These are phyloP conservation scores for Nicotiana tomentosiformis DNA, from an alignment of 257 asterid genomes.

Conservation along the genomic window DNA sequence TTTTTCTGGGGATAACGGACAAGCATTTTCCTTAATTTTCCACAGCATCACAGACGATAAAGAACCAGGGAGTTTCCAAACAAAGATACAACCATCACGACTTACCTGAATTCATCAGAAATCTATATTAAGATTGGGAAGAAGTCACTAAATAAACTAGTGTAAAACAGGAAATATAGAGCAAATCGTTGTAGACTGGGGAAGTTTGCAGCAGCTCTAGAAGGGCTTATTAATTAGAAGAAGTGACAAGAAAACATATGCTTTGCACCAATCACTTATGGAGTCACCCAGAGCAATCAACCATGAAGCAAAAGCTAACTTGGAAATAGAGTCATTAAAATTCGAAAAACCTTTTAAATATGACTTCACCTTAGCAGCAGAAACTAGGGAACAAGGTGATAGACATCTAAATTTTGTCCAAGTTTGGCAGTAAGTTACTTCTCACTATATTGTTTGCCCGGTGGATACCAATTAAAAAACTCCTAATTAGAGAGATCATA, in stretches of 20 bases:
- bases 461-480: background rate
- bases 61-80: slow-evolving; percentile 60
- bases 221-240: background rate
- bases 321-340: background rate
- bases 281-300: too few species aligned
- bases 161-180: slow-evolving; percentile 11
- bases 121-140: background rate
- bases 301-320: background rate
- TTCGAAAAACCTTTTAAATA: background rate
- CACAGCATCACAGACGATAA: slow-evolving; percentile 44
- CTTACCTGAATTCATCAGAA: slow-evolving; percentile 44
- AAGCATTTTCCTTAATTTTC: slow-evolving; percentile 24
- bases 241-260: background rate
- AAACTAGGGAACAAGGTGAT: background rate
- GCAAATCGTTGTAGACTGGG: background rate
- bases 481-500: background rate
- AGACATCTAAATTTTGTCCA: background rate
- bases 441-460: background rate
- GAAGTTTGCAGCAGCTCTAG: background rate
- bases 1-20: slow-evolving; percentile 24
- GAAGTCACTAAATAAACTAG: background rate
- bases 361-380: background rate
- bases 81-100: slow-evolving; percentile 59
- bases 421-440: background rate
- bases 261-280: background rate